phyloP scores from a whole-genome alignment of 805 yeast species.

The Metschnikowia peoriensis region DNA sequence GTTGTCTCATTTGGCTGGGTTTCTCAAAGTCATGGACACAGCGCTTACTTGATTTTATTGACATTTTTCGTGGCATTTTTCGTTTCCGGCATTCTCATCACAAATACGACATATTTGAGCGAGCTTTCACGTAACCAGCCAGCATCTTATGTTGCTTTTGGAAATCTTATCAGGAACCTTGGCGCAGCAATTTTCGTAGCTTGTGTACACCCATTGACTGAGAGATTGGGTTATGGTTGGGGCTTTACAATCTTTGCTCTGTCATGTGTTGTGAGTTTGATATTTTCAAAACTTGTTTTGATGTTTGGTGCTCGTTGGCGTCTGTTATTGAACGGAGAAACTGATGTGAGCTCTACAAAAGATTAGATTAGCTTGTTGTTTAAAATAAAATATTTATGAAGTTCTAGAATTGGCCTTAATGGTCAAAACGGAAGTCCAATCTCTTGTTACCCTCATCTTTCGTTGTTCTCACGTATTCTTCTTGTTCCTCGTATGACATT shows the following conservation, averaged over 20 bases:
- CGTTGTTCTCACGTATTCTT: slow-evolving; percentile 44
- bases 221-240: slow-evolving; percentile 34
- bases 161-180: slow-evolving; percentile 50
- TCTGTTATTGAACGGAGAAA: not conserved
- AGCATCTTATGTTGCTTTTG: slow-evolving; percentile 53
- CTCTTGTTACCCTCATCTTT: slow-evolving; percentile 57
- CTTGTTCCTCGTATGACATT: slow-evolving; percentile 49
- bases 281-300: slow-evolving; percentile 11
- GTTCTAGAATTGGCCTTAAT: no score
- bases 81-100: slow-evolving; percentile 54
- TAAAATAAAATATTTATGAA: no score
- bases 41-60: slow-evolving; percentile 41
- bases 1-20: slow-evolving; percentile 55
- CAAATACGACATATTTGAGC: slow-evolving; percentile 52
- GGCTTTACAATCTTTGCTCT: slow-evolving; percentile 8
- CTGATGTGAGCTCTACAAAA: not conserved
- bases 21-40: slow-evolving; percentile 35
- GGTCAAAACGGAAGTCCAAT: slow-evolving; percentile 46
- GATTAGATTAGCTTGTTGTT: not conserved
- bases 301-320: slow-evolving; percentile 11
- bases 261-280: slow-evolving; percentile 11
- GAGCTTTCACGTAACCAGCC: slow-evolving; percentile 50
- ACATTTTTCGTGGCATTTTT: slow-evolving; percentile 51
- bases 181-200: slow-evolving; percentile 56
- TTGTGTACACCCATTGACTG: slow-evolving; percentile 34